These are phyloP conservation scores for Cryomyces antarcticus DNA, from an alignment of 495 filamentous ascomycete species.

Conservation along the genomic window DNA sequence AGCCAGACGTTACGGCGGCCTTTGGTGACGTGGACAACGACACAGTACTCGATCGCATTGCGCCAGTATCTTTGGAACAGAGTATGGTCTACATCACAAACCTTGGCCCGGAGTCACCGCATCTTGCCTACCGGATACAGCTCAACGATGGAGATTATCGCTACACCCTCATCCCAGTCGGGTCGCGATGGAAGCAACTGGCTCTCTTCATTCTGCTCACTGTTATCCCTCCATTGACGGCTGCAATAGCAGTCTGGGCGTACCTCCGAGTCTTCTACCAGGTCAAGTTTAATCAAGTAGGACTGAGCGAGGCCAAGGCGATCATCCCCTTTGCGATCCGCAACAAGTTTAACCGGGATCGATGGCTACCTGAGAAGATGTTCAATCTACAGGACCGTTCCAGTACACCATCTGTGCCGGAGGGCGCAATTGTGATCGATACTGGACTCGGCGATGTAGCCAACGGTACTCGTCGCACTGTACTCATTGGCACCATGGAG, in stretches of 20 bases:
- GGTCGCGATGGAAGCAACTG: conserved; percentile 36
- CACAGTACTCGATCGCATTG: conserved; percentile 39
- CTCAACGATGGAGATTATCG: conserved; percentile 34
- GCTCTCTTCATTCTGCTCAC: conserved; percentile 35
- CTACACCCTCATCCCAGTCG: conserved; percentile 32
- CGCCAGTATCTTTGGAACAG: conserved; percentile 34
- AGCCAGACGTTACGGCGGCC: conserved; percentile 37
- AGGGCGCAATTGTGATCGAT: background rate
- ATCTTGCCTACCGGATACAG: conserved; percentile 33
- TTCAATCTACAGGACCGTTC: background rate
- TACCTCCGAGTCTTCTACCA: conserved; percentile 50
- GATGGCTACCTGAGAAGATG: background rate
- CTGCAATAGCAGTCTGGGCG: conserved; percentile 28
- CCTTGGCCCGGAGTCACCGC: conserved; percentile 28
- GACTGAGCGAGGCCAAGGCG: conserved; percentile 27
- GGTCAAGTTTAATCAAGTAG: conserved; percentile 50
- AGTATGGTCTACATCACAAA: conserved; percentile 41
- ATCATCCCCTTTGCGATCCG: background rate
- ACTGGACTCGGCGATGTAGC: conserved; percentile 1
- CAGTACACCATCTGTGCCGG: background rate
- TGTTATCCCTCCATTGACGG: conserved; percentile 32
- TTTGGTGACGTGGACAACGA: conserved; percentile 43
- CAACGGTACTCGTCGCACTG: conserved; percentile 24
- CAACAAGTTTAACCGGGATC: background rate
- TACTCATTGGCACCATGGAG: conserved; percentile 52